Percentiles rank a stretch among this genome's conserved stretches.
Evolutionary conservation across 805 yeast genomes (phyloP).

Genomic region (Pichia thaimueangensis): DNA sequence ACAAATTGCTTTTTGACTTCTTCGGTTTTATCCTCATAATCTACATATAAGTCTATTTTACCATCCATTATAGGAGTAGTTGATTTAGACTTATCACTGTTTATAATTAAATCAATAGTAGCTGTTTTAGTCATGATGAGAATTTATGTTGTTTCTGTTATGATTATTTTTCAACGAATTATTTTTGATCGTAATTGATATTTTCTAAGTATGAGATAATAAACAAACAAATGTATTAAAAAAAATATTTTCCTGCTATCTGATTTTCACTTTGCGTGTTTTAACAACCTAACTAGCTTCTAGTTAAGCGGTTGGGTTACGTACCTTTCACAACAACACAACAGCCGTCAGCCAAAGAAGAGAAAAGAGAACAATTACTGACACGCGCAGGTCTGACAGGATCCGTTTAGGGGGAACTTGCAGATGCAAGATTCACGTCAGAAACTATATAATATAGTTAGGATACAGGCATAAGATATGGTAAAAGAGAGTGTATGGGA

Average conservation of each 20-base stretch:
- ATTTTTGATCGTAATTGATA: too few species aligned
- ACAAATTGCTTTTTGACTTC: conserved; percentile 62
- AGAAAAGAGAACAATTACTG: neutral
- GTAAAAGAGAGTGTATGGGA: too few species aligned
- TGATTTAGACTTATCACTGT: conserved; percentile 13
- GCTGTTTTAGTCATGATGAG: conserved; percentile 4
- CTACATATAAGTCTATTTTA: conserved; percentile 26
- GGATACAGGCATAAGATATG: too few species aligned
- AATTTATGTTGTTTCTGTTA: too few species aligned
- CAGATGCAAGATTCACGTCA: conserved; percentile 6
- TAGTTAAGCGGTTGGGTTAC: too few species aligned
- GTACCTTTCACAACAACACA: neutral
- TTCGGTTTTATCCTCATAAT: conserved; percentile 51
- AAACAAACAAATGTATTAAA: too few species aligned
- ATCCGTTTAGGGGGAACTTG: neutral
- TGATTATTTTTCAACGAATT: too few species aligned
- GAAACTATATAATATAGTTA: too few species aligned
- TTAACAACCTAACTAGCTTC: too few species aligned
- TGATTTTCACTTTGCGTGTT: too few species aligned
- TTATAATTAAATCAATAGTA: neutral
- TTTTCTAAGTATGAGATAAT: too few species aligned
- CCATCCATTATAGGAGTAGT: conserved; percentile 13
- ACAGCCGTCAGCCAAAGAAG: neutral
- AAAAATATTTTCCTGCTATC: too few species aligned
- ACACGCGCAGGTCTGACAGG: conserved; percentile 3